Evolutionary conservation across 495 filamentous ascomycete species (phyloP), one percentile per base, ranked within the genome.

Genomic region (Extremus antarcticus): DNA sequence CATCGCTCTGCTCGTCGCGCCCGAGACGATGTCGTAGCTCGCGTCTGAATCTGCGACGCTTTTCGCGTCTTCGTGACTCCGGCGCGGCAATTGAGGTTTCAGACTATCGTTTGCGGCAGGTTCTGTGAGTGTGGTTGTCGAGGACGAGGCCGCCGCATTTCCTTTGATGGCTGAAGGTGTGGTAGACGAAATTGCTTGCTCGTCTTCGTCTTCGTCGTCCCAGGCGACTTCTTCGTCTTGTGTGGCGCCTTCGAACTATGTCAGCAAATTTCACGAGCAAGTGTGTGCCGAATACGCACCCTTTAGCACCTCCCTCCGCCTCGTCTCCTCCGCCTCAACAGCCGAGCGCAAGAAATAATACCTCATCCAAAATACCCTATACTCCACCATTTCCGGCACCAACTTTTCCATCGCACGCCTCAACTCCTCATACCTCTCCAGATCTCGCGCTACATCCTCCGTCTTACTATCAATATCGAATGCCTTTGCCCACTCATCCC

Each of bases 291-390:
- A n/a, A 51, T 25, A 65, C 74, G 60, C 75, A 95, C 92, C 92
- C 71, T 94, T 95, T 45, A 99, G 72, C 57, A 99, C 72, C 66
- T 97, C 92, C 65, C 85, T 82, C 67, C 92, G 76, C 71, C 89
- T 81, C 63, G 86, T 82, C 76, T 99, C 92, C 54, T 95, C 89
- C n/a, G 84, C 90, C 72, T 97, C 92, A 57, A 99, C 84, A 21
- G 94, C 88, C 59, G 94, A 84, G 61, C 94, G 75, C 56, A 97
- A 73, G 74, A 96, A 99, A 62, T 96, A 97, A 67, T 99, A 99
- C 38, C 92, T 78, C 60, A 78, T 84, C 94, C 94, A 99, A 68
- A 97, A 99, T 45, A 84, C 80, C 15, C 72, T 78, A 66, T 99
- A 99, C 25, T 89, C 78, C 15, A 95, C 88, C 59, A 78, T 78